Evolutionary conservation across 176 grass and related monocot species (phyloP).

Genomic region (Lolium perenne): DNA sequence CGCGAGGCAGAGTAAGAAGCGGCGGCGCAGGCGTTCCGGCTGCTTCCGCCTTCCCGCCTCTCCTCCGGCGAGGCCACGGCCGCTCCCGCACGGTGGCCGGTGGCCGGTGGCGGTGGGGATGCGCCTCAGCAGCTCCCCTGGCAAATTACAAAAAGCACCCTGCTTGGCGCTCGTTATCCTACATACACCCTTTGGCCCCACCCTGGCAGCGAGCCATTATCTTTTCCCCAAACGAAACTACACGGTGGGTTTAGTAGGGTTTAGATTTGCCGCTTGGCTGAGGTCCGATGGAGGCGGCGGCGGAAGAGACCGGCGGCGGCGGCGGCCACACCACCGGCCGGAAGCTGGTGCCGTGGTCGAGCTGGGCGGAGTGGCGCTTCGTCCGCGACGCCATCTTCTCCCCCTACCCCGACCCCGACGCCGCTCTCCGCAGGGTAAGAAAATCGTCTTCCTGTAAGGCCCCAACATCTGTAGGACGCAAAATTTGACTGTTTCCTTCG

Average conservation of each 20-base stretch:
- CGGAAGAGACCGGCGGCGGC: constrained; percentile 29
- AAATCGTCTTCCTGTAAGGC: neutral
- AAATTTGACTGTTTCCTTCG: neutral
- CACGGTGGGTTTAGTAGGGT: constrained; percentile 49
- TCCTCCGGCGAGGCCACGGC: constrained; percentile 15
- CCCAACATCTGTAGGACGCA: neutral
- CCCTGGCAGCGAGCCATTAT: neutral
- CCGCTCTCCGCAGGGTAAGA: constrained; percentile 70
- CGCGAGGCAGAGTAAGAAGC: neutral
- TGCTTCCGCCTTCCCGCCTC: neutral
- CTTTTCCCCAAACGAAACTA: neutral
- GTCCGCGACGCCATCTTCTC: constrained; percentile 83
- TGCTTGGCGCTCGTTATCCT: neutral
- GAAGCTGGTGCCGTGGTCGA: constrained; percentile 95
- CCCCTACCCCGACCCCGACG: constrained; percentile 47
- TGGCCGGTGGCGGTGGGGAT: neutral
- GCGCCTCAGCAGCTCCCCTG: neutral
- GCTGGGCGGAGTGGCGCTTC: constrained; percentile 84
- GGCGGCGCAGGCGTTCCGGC: neutral
- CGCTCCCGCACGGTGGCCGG: neutral
- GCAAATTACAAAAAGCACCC: constrained; percentile 22
- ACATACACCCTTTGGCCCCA: constrained; percentile 22
- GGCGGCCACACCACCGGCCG: constrained; percentile 53
- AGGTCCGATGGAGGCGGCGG: constrained; percentile 54
- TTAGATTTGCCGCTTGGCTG: constrained; percentile 20